phyloP scores from a whole-genome alignment of 176 grass and related monocot species.

The Aegilops bicornis region DNA sequence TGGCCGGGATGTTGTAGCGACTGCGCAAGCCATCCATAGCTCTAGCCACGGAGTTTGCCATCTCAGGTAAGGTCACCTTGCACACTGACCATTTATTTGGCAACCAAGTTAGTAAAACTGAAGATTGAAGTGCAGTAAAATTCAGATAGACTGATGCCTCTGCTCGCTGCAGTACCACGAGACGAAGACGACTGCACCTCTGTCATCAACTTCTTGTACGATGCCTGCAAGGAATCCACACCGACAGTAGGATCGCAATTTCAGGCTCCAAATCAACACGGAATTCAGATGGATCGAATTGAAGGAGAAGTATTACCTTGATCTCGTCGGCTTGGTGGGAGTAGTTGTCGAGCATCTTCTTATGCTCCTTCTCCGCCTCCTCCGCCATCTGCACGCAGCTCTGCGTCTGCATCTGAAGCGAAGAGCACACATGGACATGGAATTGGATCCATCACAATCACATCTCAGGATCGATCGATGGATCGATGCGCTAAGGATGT shows the following conservation, averaged over 20 bases:
- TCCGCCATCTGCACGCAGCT: constrained; percentile 50
- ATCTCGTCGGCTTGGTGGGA: constrained; percentile 20
- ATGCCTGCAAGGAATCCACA: background rate
- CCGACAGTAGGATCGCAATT: background rate
- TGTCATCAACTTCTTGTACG: too few relatives aligned
- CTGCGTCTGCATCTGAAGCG: constrained; percentile 58
- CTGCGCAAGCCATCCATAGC: constrained; percentile 46
- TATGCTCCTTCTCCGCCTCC: constrained; percentile 49
- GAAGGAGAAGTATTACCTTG: constrained; percentile 23
- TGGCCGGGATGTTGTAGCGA: constrained; percentile 49
- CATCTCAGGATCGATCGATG: background rate
- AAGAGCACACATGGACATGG: background rate
- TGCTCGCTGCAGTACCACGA: constrained; percentile 3
- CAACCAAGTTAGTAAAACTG: background rate
- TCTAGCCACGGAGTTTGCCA: constrained; percentile 29
- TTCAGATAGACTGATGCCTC: background rate
- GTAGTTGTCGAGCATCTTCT: constrained; percentile 45
- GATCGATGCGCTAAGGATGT: background rate
- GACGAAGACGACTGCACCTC: too few relatives aligned
- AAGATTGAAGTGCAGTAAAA: background rate
- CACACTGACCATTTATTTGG: constrained; percentile 20
- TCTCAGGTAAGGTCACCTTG: constrained; percentile 50
- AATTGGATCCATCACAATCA: background rate
- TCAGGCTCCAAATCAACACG: background rate
- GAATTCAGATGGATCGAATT: background rate